Conservation (phyloP, 352 stramenopile species). For the Globisporangium nodosum region DNA sequence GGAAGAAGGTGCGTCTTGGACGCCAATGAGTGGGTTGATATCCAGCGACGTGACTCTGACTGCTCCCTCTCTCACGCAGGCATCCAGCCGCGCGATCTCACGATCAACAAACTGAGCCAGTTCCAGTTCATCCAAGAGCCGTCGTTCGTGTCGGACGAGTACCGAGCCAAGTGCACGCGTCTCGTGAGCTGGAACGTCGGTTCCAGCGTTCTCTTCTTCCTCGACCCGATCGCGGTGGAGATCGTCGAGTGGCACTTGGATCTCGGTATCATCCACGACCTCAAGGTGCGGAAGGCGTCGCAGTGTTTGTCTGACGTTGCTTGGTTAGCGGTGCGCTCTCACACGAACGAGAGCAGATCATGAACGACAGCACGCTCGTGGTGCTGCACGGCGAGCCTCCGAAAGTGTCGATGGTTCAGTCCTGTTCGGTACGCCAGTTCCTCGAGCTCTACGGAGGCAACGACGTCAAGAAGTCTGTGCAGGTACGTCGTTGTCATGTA, state of each 20-base stretch:
- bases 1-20: constrained; percentile 39
- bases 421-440: constrained; percentile 66
- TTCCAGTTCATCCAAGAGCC: constrained; percentile 73
- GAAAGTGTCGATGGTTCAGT: constrained; percentile 70
- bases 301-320: background rate
- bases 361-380: constrained; percentile 62
- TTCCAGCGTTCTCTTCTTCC: constrained; percentile 76
- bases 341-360: constrained; percentile 27
- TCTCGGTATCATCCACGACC: constrained; percentile 77
- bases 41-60: too few species aligned
- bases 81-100: constrained; percentile 67
- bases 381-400: constrained; percentile 68
- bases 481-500: constrained; percentile 29
- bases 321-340: background rate
- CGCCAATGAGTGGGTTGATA: too few species aligned
- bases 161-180: constrained; percentile 36
- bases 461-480: constrained; percentile 56
- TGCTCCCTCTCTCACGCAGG: constrained; percentile 5
- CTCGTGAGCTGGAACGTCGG: constrained; percentile 81
- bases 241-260: constrained; percentile 87
- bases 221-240: constrained; percentile 77
- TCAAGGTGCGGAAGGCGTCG: constrained; percentile 42
- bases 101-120: constrained; percentile 71
- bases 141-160: constrained; percentile 35
- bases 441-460: constrained; percentile 60